These are phyloP conservation scores for Euphrasia confusa DNA, from an alignment of 257 asterid genomes.

Conservation along the genomic window DNA sequence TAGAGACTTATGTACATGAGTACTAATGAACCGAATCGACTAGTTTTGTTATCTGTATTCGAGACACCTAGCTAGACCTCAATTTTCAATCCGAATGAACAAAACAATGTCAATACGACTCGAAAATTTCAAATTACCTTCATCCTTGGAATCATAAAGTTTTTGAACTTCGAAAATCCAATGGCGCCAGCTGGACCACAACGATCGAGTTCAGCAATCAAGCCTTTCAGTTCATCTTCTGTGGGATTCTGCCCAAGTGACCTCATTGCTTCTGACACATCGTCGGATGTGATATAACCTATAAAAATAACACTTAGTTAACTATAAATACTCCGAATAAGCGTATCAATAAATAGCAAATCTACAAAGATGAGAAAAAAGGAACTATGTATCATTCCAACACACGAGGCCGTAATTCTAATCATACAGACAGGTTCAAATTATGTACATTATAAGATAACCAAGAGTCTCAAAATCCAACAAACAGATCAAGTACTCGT, in stretches of 20 bases:
- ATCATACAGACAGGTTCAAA: too few species aligned
- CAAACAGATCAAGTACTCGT: too few species aligned
- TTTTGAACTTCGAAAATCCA: background rate
- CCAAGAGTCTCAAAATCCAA: too few species aligned
- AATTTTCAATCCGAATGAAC: background rate
- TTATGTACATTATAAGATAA: too few species aligned
- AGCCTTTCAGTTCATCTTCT: background rate
- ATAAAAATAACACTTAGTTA: background rate
- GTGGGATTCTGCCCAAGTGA: constrained; percentile 5
- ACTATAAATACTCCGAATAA: background rate
- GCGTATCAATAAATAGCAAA: background rate
- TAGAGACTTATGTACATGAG: too few species aligned
- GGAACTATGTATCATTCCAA: too few species aligned
- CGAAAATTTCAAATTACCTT: background rate
- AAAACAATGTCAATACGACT: background rate
- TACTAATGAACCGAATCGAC: too few species aligned
- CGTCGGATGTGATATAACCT: background rate
- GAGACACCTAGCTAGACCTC: background rate
- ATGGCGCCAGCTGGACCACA: background rate
- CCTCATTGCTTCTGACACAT: background rate
- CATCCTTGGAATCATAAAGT: background rate
- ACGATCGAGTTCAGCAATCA: background rate
- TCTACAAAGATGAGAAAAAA: background rate
- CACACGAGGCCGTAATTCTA: too few species aligned
- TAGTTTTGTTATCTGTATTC: too few species aligned